A percentile compares a stretch with the other conserved stretches of the same genome.
Evolutionary conservation across 2,329 filamentous ascomycete genomes (phyloP).

Genomic region (Incumbomyces lentus): DNA sequence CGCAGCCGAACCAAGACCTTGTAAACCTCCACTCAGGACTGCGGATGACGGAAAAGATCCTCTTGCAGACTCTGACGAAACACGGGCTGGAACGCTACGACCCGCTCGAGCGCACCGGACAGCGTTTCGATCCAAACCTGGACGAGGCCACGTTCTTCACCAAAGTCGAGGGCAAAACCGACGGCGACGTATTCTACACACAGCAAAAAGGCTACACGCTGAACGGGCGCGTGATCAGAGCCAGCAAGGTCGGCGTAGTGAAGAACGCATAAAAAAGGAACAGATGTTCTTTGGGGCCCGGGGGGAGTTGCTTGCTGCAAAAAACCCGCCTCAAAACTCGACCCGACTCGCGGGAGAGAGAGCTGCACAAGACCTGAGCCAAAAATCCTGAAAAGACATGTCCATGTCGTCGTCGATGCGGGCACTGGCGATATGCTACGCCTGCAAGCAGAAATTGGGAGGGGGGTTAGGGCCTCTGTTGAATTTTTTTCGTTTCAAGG

Average conservation of each 20-base stretch:
- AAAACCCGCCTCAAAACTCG: too few species aligned
- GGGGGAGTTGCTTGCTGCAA: too few species aligned
- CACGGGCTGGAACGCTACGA: slow-evolving; percentile 87
- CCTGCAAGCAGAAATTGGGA: too few species aligned
- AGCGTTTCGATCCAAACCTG: slow-evolving; percentile 91
- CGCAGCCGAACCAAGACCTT: slow-evolving; percentile 57
- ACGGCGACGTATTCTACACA: slow-evolving; percentile 80
- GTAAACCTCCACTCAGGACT: slow-evolving; percentile 74
- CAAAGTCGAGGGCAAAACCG: slow-evolving; percentile 74
- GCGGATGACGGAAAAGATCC: slow-evolving; percentile 86
- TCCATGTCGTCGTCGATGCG: too few species aligned
- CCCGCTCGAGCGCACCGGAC: slow-evolving; percentile 53
- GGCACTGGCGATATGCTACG: too few species aligned
- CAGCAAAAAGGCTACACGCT: slow-evolving; percentile 94
- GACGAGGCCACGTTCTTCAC: slow-evolving; percentile 96
- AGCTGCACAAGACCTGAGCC: too few species aligned
- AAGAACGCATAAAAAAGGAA: slow-evolving; percentile 52
- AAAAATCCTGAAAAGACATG: too few species aligned
- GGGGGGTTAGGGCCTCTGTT: too few species aligned
- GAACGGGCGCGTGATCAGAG: slow-evolving; percentile 79
- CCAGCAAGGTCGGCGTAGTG: slow-evolving; percentile 91
- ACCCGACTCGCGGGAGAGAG: too few species aligned
- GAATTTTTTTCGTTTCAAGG: too few species aligned
- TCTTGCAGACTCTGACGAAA: slow-evolving; percentile 82
- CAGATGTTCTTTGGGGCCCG: too few species aligned